Base-by-base conservation (phyloP, 805 yeast species). In the Pichia phayaonensis region DNA sequence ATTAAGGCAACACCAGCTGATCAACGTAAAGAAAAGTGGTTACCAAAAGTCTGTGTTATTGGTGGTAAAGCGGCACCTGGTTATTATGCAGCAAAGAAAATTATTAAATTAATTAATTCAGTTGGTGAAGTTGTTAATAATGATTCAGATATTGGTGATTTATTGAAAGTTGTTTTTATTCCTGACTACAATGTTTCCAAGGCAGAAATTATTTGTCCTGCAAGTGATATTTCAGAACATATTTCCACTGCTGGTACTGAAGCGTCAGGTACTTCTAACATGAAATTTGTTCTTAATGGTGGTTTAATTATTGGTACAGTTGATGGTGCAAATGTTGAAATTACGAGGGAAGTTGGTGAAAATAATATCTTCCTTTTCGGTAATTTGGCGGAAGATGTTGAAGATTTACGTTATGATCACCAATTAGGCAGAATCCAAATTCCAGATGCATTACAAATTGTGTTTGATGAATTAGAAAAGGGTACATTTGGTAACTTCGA, bases 21-120 rank as follows among this genome's bases (percentile, higher is more conserved):
- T 50, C 84, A 88, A 68, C 74, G 85, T 61, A 72, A 74, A 43
- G 60, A 67, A 55, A 77, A 79, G 61, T 81, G 76, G 66, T 77
- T 80, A 52, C 83, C 96, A 53, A 86, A 84, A 63, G 94, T 86
- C 50, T 77, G 82, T 42, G 78, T 90, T 54, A 82, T 90, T 67
- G 97, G 97, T 58, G 97, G 97, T 64, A 90, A 90, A 70, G 86
- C 95, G 53, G 97, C 97, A 12, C 97, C 97, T n/a, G 97, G 97
- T 57, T 90, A 90, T 68, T 90, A 87, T 72, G 87, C 90, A 81
- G 97, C 97, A 53, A 90, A 90, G 70, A 79, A 86, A 52, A 86
- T 90, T 62, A 90, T 90, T 65, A 88, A 89, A 68, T 75, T 90
- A 67, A 79, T 90, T 63, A 90, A 86, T 66, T 70, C 86, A 48